Conservation (phyloP, 768 basidiomycete species). For the Austroboletus eburneus region DNA sequence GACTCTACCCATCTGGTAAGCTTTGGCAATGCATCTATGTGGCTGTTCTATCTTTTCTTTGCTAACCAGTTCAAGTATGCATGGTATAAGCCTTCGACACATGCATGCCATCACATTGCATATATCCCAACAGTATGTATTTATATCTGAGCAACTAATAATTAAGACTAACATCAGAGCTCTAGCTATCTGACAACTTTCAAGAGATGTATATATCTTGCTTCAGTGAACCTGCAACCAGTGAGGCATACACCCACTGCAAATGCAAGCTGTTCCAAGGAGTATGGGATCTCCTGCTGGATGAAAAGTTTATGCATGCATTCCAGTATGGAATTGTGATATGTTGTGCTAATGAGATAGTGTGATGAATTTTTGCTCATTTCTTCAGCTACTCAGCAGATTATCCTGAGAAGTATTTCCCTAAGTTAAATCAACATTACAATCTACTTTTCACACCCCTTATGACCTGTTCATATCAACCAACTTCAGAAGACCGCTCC, state of each 20-base stretch:
- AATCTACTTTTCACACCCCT: too few species aligned
- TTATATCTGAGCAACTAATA: too few species aligned
- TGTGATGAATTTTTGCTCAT: background rate
- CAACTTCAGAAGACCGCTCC: too few species aligned
- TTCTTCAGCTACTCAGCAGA: background rate
- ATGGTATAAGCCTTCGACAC: background rate
- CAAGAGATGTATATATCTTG: too few species aligned
- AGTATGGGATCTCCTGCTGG: conserved; percentile 17
- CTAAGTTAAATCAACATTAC: background rate
- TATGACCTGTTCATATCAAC: too few species aligned
- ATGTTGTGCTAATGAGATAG: background rate
- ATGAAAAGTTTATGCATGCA: conserved; percentile 17
- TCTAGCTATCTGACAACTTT: too few species aligned
- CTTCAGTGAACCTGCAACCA: too few species aligned
- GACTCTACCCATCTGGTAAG: background rate
- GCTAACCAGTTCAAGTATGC: background rate
- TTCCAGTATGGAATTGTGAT: background rate
- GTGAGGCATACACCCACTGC: conserved; percentile 6
- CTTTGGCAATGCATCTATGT: background rate
- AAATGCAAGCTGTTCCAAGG: conserved; percentile 21
- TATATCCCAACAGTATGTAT: background rate
- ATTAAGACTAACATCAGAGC: too few species aligned
- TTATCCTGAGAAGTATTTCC: background rate
- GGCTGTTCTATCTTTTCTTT: background rate
- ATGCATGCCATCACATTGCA: background rate